A percentile compares a stretch with the other conserved stretches of the same genome.
phyloP scores from a whole-genome alignment of 106 monocot genomes.

The Ottelia alismoides region DNA sequence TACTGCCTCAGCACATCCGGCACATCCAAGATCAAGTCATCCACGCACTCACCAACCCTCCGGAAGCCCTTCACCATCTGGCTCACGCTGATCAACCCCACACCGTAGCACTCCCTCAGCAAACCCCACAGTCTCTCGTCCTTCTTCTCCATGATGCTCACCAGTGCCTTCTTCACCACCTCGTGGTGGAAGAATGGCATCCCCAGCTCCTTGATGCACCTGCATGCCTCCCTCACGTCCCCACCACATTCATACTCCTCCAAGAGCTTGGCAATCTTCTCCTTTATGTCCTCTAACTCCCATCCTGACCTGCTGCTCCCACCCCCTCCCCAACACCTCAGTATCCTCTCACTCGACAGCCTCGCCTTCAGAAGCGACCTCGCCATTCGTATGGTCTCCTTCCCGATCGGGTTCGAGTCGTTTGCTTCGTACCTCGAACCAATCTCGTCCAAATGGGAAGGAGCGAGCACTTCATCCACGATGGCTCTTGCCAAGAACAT shows the following conservation, averaged over 20 bases:
- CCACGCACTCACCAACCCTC: constrained; percentile 44
- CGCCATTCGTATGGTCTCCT: constrained; percentile 27
- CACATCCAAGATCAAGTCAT: constrained; percentile 55
- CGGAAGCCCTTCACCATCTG: constrained; percentile 74
- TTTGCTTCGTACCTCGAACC: constrained; percentile 9
- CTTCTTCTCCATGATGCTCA: constrained; percentile 59
- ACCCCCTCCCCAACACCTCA: constrained; percentile 75
- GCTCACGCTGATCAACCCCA: constrained; percentile 44
- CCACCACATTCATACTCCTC: constrained; percentile 72
- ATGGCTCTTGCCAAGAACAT: constrained; percentile 76
- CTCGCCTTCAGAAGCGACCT: constrained; percentile 29
- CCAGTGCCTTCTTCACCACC: constrained; percentile 66
- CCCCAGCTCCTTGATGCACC: constrained; percentile 71
- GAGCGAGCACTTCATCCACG: constrained; percentile 66
- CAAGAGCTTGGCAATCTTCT: constrained; percentile 53
- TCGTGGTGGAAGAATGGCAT: constrained; percentile 93
- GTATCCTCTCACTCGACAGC: constrained; percentile 52
- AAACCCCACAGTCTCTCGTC: constrained; percentile 38
- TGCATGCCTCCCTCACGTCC: constrained; percentile 51
- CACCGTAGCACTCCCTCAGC: constrained; percentile 25
- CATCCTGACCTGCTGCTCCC: constrained; percentile 48
- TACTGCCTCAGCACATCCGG: constrained; percentile 47
- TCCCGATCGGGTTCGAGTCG: constrained; percentile 15
- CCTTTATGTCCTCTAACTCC: constrained; percentile 61
- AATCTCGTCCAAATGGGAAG: constrained; percentile 41